These are phyloP conservation scores for Euphorbia celastroides DNA, from an alignment of 441 rosid species.

Conservation along the genomic window DNA sequence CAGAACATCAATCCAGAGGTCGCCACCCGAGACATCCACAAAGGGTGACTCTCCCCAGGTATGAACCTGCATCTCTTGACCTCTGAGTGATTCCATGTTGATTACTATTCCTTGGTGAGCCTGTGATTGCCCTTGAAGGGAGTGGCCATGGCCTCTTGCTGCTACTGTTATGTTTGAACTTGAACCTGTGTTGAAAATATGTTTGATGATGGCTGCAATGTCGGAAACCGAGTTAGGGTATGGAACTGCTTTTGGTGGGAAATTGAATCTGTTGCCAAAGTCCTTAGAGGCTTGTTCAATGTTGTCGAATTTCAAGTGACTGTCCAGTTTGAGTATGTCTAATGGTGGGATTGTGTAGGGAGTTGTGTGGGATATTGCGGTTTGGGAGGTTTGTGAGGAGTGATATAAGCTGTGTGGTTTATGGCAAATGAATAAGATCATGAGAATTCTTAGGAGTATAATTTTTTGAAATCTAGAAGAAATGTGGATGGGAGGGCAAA, in stretches of 20 bases:
- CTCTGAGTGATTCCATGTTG: slow-evolving; percentile 66
- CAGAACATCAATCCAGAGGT: slow-evolving; percentile 77
- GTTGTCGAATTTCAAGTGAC: slow-evolving; percentile 48
- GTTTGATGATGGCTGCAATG: slow-evolving; percentile 54
- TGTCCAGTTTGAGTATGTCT: slow-evolving; percentile 47
- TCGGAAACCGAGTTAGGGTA: slow-evolving; percentile 79
- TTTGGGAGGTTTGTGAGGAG: slow-evolving; percentile 33
- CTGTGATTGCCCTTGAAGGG: slow-evolving; percentile 84
- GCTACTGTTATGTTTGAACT: slow-evolving; percentile 64
- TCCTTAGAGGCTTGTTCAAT: slow-evolving; percentile 62
- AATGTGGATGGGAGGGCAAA: no score
- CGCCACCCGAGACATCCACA: slow-evolving; percentile 88
- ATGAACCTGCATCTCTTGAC: slow-evolving; percentile 36
- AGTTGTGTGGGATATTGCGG: slow-evolving; percentile 23
- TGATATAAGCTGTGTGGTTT: slow-evolving; percentile 45
- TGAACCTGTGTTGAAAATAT: slow-evolving; percentile 47
- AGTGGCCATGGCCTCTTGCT: slow-evolving; percentile 91
- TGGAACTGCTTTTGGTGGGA: slow-evolving; percentile 58
- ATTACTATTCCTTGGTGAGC: slow-evolving; percentile 73
- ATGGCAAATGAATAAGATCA: slow-evolving; percentile 50
- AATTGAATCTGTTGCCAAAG: slow-evolving; percentile 65
- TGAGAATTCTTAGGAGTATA: slow-evolving; percentile 38
- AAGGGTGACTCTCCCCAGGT: slow-evolving; percentile 43
- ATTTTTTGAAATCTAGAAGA: slow-evolving; percentile 20
- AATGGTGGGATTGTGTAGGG: slow-evolving; percentile 31